Evolutionary conservation across 2,329 filamentous ascomycete genomes (phyloP).

Genomic region (Penicillium sp.): DNA sequence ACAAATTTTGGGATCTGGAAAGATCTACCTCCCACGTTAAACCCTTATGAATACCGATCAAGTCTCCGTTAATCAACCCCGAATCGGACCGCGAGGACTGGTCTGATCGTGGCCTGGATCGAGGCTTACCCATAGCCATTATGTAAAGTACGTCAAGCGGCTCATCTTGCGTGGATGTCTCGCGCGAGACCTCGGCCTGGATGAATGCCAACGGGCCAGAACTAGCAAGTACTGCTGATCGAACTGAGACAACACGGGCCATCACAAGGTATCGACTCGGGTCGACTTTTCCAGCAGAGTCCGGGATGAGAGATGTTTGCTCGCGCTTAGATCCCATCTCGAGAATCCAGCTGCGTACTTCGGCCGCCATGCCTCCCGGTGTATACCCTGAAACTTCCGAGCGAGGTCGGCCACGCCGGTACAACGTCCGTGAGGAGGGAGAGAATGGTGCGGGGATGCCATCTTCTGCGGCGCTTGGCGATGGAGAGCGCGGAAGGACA

Average conservation of each 20-base stretch:
- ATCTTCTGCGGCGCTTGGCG: conserved; percentile 21
- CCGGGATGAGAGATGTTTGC: conserved; percentile 1
- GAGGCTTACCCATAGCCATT: conserved; percentile 28
- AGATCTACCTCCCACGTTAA: conserved; percentile 36
- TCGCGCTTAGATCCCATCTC: conserved; percentile 34
- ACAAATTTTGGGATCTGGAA: conserved; percentile 3
- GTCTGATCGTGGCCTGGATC: conserved; percentile 7
- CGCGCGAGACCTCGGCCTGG: conserved; percentile 3
- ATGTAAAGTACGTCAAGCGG: conserved; percentile 14
- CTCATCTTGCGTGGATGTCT: not conserved
- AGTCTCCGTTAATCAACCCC: conserved; percentile 17
- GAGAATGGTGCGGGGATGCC: conserved; percentile 33
- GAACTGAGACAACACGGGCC: conserved; percentile 15
- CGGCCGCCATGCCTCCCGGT: conserved; percentile 38
- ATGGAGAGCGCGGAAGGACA: conserved; percentile 35
- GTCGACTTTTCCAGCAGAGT: not conserved
- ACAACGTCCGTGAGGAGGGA: conserved; percentile 29
- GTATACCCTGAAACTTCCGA: conserved; percentile 25
- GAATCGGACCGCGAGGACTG: conserved; percentile 2
- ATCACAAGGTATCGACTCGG: conserved; percentile 16
- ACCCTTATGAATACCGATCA: conserved; percentile 30
- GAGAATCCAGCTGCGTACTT: conserved; percentile 40
- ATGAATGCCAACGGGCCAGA: conserved; percentile 28
- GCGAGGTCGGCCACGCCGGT: conserved; percentile 27
- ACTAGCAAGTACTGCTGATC: conserved; percentile 16